Conservation (phyloP, 208 protist genomes). For the Phytomonas sp. region DNA sequence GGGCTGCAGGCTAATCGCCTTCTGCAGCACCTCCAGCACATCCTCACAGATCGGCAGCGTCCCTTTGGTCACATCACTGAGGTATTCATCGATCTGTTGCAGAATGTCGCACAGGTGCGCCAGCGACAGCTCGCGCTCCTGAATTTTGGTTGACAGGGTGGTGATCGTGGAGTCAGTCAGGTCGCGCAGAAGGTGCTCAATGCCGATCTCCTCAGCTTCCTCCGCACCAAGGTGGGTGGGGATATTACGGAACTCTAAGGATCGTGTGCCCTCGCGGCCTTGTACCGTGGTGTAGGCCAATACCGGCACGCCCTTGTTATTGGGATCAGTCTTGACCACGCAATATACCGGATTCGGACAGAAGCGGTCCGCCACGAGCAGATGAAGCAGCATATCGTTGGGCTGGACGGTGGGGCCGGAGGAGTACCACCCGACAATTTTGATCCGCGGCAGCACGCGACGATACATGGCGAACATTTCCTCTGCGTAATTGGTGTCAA, state of each 20-base stretch:
- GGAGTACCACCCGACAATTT: conserved; percentile 99
- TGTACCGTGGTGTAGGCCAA: conserved; percentile 88
- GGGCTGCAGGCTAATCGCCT: conserved; percentile 82
- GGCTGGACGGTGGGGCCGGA: conserved; percentile 95
- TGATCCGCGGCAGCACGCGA: conserved; percentile 97
- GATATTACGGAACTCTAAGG: conserved; percentile 88
- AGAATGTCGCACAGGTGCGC: conserved; percentile 86
- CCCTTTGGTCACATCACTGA: conserved; percentile 71
- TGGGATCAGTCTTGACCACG: conserved; percentile 87
- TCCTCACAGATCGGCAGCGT: conserved; percentile 76
- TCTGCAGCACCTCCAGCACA: conserved; percentile 81
- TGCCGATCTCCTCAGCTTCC: conserved; percentile 99
- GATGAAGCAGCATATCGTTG: conserved; percentile 96
- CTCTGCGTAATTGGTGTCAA: conserved; percentile 94
- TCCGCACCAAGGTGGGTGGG: conserved; percentile 92
- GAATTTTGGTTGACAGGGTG: conserved; percentile 92
- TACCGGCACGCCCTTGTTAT: conserved; percentile 84
- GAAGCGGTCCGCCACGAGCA: conserved; percentile 92
- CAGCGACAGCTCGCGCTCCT: conserved; percentile 91
- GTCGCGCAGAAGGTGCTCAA: conserved; percentile 99
- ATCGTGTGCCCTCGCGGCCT: conserved; percentile 57
- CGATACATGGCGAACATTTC: conserved; percentile 99
- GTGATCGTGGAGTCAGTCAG: conserved; percentile 95
- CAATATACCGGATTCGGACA: conserved; percentile 88
- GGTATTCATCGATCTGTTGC: conserved; percentile 87